phyloP scores from a whole-genome alignment of 768 basidiomycete species.

The Dacryopinax spathularia region DNA sequence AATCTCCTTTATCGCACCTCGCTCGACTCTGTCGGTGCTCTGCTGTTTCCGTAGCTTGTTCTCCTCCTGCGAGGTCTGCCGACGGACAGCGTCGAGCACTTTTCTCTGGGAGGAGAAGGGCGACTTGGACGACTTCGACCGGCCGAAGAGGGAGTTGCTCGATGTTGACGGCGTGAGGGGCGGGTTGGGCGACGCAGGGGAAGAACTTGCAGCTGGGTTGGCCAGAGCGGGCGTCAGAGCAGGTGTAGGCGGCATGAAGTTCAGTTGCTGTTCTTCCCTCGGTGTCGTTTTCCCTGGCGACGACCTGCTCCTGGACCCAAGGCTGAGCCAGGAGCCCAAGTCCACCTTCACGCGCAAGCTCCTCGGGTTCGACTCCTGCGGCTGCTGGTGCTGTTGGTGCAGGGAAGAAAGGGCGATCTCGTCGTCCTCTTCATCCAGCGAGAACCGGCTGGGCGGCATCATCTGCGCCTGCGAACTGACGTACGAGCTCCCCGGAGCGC shows the following conservation, averaged over 20 bases:
- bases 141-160: background rate
- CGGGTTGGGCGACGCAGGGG: background rate
- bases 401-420: no score
- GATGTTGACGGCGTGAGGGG: background rate
- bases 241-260: background rate
- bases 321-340: background rate
- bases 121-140: no score
- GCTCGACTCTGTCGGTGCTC: background rate
- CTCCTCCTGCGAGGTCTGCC: background rate
- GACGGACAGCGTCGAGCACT: background rate
- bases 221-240: background rate
- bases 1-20: background rate
- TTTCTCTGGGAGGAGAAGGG: background rate
- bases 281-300: background rate
- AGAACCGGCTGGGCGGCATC: no score
- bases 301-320: background rate
- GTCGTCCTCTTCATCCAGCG: no score
- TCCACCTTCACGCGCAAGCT: background rate
- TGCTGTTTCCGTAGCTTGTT: background rate
- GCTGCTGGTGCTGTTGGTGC: no score
- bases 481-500: background rate
- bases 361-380: no score
- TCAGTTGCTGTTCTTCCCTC: background rate
- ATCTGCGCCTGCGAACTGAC: background rate
- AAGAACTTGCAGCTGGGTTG: no score